phyloP scores from a whole-genome alignment of 2,329 filamentous ascomycete genomes.

The Cladophialophora psammophila region DNA sequence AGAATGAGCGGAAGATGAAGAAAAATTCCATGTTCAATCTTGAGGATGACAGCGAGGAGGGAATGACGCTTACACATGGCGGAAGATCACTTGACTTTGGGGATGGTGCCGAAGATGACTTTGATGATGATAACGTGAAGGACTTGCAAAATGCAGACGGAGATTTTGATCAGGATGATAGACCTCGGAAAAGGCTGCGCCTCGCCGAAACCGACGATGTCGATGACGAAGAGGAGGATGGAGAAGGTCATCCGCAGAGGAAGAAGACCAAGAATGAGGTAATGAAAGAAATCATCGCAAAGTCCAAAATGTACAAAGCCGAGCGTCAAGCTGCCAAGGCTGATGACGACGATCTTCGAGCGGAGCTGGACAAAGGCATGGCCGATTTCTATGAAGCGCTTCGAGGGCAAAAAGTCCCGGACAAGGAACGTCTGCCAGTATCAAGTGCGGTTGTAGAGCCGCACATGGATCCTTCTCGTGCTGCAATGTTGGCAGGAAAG shows the following conservation, averaged over 20 bases:
- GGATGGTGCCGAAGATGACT: conserved; percentile 72
- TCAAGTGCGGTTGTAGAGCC: conserved; percentile 51
- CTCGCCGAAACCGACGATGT: conserved; percentile 57
- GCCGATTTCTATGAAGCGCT: conserved; percentile 77
- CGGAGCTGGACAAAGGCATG: conserved; percentile 84
- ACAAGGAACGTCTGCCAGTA: conserved; percentile 59
- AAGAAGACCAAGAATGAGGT: conserved; percentile 97
- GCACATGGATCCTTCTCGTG: conserved; percentile 69
- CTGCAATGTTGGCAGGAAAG: conserved; percentile 65
- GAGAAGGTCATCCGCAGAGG: conserved; percentile 71
- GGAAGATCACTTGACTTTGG: conserved; percentile 74
- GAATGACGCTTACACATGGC: conserved; percentile 78
- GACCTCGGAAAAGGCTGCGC: conserved; percentile 58
- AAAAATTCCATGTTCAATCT: conserved; percentile 86
- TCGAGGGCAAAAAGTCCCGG: conserved; percentile 61
- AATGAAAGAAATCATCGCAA: conserved; percentile 97
- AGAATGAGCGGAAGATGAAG: conserved; percentile 81
- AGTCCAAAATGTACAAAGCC: conserved; percentile 94
- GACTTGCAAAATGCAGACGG: conserved; percentile 49
- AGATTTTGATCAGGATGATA: conserved; percentile 48
- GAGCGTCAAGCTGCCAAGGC: conserved; percentile 92
- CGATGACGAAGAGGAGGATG: conserved; percentile 49
- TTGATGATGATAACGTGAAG: conserved; percentile 71
- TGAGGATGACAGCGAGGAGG: conserved; percentile 78
- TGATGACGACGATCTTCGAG: conserved; percentile 86